Evolutionary conservation across 2,329 filamentous ascomycete species (phyloP), one percentile per base, ranked within the genome.

Genomic region (Pezicula rhizophila): DNA sequence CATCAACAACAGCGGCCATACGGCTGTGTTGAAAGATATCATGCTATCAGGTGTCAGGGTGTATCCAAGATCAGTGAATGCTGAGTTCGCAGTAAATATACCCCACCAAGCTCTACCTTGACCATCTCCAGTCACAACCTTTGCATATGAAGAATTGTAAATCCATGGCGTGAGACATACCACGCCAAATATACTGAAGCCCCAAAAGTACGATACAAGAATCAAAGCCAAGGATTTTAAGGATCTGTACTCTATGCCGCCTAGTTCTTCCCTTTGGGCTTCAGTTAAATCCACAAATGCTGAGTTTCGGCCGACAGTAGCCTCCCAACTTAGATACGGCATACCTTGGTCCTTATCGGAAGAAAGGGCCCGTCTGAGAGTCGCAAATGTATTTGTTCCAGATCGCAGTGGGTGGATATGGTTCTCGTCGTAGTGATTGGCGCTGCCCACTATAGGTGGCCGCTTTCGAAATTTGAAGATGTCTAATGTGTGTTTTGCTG

Each of bases 21-120:
- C 73, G 1, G 89, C 88, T 8, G 73, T 78, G 58, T 89, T 83
- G 66, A 97, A 97, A 0, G 89, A 92, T 38, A 82, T 78, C 90
- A 99, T 96, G 57, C 90, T 96, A 68, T 97, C 88, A 0, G 91
- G 86, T 0, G 90, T 97, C 55, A 99, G 72, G 2, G 91, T 92
- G 59, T 90, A 92, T 10, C 93, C 93, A n/a, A 97, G 71, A 70
- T 99, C 92, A 68, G 92, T 96, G 68, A 99, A 96, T 48, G 90
- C 79, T 37, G 90, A 93, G 43, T 82, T 89, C 12, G 90, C 72
- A 0, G 89, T 96, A 70, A 92, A 99, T 57, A 99, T 82, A 0
- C 81, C 90, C 87, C 93, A 99, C 93, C 93, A 99, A 0, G 80
- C 78, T 37, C 80, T 80, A 49, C 76, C 83, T 57, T 87, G 71